Conservation (phyloP, 2,329 filamentous ascomycete species). For the Alternaria postmessia region DNA sequence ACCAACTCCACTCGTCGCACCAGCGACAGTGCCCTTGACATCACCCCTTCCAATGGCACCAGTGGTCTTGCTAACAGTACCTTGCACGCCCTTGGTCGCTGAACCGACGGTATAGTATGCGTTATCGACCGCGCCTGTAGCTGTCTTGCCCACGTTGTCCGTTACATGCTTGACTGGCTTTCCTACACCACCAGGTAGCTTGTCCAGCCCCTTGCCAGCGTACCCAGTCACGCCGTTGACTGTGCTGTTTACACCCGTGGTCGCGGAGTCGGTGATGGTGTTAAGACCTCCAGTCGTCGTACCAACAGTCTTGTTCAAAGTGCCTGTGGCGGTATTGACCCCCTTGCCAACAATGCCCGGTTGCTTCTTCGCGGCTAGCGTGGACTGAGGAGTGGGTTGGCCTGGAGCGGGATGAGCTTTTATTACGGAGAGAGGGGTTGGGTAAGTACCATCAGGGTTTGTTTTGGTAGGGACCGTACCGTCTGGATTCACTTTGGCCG, state of each 20-base stretch:
- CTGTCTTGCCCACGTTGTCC: constrained; percentile 53
- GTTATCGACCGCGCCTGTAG: constrained; percentile 50
- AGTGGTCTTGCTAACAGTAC: constrained; percentile 56
- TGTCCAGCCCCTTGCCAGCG: constrained; percentile 49
- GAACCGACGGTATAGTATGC: constrained; percentile 52
- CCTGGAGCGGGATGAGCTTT: constrained; percentile 39
- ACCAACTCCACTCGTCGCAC: constrained; percentile 48
- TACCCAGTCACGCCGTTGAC: constrained; percentile 50
- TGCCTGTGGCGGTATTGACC: constrained; percentile 44
- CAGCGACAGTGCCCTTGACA: constrained; percentile 49
- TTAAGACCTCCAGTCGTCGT: constrained; percentile 48
- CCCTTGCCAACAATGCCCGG: constrained; percentile 47
- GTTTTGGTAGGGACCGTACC: constrained; percentile 14
- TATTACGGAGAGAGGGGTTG: constrained; percentile 38
- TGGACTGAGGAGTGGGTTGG: constrained; percentile 25
- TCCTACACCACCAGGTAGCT: constrained; percentile 44
- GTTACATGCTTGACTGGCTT: constrained; percentile 53
- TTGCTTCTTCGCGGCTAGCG: constrained; percentile 35
- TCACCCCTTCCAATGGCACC: constrained; percentile 55
- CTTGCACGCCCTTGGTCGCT: constrained; percentile 53
- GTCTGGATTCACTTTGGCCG: constrained; percentile 24
- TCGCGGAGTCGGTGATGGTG: constrained; percentile 49
- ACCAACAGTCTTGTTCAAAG: constrained; percentile 46
- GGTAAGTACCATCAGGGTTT: constrained; percentile 38
- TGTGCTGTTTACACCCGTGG: constrained; percentile 46